A percentile compares a stretch with the other conserved stretches of the same genome.
These are phyloP conservation scores for Firmiana major DNA, from an alignment of 345 rosid genomes.

Conservation along the genomic window DNA sequence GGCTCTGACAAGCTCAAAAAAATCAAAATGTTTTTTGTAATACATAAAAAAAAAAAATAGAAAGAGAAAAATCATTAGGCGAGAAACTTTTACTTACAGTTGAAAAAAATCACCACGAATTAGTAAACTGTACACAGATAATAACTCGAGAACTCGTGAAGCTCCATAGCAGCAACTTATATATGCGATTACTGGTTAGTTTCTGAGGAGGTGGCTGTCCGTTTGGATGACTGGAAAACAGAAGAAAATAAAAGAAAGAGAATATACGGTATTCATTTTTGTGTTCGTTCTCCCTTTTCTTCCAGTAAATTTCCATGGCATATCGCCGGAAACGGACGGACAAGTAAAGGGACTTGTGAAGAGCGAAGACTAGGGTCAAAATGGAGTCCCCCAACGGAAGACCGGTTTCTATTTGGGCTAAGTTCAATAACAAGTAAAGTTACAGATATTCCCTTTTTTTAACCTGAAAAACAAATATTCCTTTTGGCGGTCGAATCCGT, in stretches of 20 bases:
- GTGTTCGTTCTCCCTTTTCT: not conserved
- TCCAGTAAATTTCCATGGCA: not conserved
- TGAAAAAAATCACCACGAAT: not conserved
- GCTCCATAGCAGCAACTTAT: not conserved
- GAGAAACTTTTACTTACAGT: not conserved
- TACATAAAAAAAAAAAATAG: not conserved
- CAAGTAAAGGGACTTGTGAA: not conserved
- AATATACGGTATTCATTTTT: not conserved
- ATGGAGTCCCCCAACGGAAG: not conserved
- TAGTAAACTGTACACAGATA: not conserved
- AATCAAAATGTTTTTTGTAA: not conserved
- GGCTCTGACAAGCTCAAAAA: not conserved
- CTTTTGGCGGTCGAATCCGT: not conserved
- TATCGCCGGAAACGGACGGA: not conserved
- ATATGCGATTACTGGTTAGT: not conserved
- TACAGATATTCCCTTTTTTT: not conserved
- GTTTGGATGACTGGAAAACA: not conserved
- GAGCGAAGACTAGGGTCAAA: not conserved
- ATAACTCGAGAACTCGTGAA: not conserved
- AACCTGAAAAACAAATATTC: not conserved
- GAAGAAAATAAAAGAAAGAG: not conserved
- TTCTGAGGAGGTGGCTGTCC: not conserved
- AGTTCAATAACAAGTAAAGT: not conserved
- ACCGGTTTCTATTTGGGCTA: not conserved
- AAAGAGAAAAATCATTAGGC: not conserved